Evolutionary conservation across 768 basidiomycete genomes (phyloP), one percentile per base, ranked within the genome.

Genomic region (Termitomyces sp.): DNA sequence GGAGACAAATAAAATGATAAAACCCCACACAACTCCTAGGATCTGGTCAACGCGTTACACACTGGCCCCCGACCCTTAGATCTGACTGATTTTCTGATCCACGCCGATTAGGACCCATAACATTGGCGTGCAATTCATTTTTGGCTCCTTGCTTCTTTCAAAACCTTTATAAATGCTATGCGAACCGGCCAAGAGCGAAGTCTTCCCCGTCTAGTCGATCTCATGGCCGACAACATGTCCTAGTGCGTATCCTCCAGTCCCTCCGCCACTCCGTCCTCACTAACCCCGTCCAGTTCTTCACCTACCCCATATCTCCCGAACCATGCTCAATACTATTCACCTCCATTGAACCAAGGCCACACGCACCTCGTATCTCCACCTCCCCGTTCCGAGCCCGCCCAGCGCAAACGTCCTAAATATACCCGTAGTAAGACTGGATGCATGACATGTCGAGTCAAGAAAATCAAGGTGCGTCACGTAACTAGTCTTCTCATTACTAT

Each of bases 361-460:
- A 71, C 72, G 60, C 84, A 86, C 60, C 71, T 80, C 46, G 75
- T 81, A 56, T 68, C 78, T 12, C 74, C 80, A 4, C 77, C 77
- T 24, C 70, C 80, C 54, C 78, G 81, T 52, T 73, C 72, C 36
- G 88, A 84, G 49, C 58, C 77, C 26, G 66, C 77, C 16, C 77
- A 80, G 65, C 81, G 90, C 58, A 92, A 91, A 69, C 87, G 91
- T 36, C 92, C 91, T 50, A 97, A 97, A 78, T 95, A 95, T 65
- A 93, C 91, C 61, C 83, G 94, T 65, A 92, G 90, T 73, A 94
- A 96, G 76, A 94, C 93, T 1, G 94, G 94, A 24, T 98, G 94
- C 69, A 75, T 96, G 69, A 94, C 92, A 44, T 98, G 94, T 80
- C 83, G 94, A 65, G 83, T 85, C 61, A 94, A 95, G 80, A 92